Evolutionary conservation across 192 early-diverging fungal species (phyloP).

Genomic region (Coemansia umbellata): DNA sequence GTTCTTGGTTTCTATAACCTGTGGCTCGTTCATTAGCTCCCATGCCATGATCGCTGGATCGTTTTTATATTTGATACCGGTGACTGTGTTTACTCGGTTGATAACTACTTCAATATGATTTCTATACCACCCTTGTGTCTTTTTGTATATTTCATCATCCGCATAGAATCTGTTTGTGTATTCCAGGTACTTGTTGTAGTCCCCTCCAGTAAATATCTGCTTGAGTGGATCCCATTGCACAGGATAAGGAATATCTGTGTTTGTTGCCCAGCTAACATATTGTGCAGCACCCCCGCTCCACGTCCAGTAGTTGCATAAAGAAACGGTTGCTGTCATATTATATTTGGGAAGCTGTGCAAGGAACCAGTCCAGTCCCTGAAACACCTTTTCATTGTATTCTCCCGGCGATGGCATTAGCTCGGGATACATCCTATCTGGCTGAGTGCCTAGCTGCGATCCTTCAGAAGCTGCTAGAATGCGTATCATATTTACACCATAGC

Average conservation of each 20-base stretch:
- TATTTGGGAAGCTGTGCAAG: slow-evolving; percentile 52
- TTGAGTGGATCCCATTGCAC: slow-evolving; percentile 34
- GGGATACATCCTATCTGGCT: slow-evolving; percentile 58
- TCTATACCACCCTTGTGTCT: slow-evolving; percentile 45
- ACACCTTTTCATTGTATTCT: slow-evolving; percentile 54
- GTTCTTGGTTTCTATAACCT: slow-evolving; percentile 21
- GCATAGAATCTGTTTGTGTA: slow-evolving; percentile 55
- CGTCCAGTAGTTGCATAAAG: slow-evolving; percentile 65
- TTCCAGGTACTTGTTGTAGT: slow-evolving; percentile 40
- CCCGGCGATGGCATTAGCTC: slow-evolving; percentile 55
- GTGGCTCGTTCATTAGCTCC: slow-evolving; percentile 73
- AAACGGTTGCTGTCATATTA: slow-evolving; percentile 58
- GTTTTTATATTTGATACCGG: slow-evolving; percentile 49
- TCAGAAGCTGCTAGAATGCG: slow-evolving; percentile 62
- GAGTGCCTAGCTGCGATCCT: slow-evolving; percentile 50
- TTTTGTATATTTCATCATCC: slow-evolving; percentile 16
- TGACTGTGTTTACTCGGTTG: slow-evolving; percentile 48
- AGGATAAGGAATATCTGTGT: slow-evolving; percentile 58
- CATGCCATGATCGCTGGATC: slow-evolving; percentile 64
- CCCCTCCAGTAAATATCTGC: slow-evolving; percentile 20
- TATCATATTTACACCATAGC: slow-evolving; percentile 56
- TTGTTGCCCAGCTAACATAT: slow-evolving; percentile 59
- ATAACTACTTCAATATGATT: slow-evolving; percentile 50
- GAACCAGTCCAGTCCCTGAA: slow-evolving; percentile 62
- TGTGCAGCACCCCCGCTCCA: slow-evolving; percentile 67